phyloP scores from a whole-genome alignment of 2,329 filamentous ascomycete species.

The Metarhizium sp. region DNA sequence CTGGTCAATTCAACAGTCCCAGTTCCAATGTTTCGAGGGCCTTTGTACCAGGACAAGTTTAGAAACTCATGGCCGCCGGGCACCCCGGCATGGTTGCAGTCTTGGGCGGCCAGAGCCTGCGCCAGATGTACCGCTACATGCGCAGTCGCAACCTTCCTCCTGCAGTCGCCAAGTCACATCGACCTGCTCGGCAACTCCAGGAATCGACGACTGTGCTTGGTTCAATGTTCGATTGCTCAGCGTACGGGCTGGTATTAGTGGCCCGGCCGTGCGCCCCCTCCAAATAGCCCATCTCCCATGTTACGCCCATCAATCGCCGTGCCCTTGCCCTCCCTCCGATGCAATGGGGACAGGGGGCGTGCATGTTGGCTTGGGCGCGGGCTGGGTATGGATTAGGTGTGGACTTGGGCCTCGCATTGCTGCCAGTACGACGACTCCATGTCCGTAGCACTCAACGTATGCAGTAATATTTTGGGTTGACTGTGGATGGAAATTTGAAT shows the following conservation, averaged over 20 bases:
- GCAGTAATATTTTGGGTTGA: background rate
- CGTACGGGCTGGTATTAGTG: too few species aligned
- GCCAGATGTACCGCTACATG: background rate
- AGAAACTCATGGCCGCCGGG: background rate
- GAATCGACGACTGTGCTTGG: too few species aligned
- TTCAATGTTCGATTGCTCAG: too few species aligned
- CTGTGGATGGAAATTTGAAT: background rate
- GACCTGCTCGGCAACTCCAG: too few species aligned
- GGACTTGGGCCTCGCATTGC: background rate
- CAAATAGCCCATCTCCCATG: too few species aligned
- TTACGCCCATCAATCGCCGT: background rate
- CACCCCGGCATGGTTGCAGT: background rate
- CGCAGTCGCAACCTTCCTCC: too few species aligned
- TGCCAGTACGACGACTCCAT: too few species aligned
- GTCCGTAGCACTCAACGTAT: too few species aligned
- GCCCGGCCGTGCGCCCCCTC: too few species aligned
- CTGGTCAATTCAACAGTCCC: background rate
- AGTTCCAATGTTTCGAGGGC: too few species aligned
- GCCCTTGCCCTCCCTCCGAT: conserved; percentile 4
- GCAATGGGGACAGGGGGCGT: conserved; percentile 4
- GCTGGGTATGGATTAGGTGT: background rate
- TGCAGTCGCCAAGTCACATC: too few species aligned
- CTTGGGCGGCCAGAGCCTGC: background rate
- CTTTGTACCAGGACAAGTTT: background rate
- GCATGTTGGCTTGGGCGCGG: background rate